Evolutionary conservation across 176 grass and related monocot species (phyloP).

Genomic region (Thalia dealbata): DNA sequence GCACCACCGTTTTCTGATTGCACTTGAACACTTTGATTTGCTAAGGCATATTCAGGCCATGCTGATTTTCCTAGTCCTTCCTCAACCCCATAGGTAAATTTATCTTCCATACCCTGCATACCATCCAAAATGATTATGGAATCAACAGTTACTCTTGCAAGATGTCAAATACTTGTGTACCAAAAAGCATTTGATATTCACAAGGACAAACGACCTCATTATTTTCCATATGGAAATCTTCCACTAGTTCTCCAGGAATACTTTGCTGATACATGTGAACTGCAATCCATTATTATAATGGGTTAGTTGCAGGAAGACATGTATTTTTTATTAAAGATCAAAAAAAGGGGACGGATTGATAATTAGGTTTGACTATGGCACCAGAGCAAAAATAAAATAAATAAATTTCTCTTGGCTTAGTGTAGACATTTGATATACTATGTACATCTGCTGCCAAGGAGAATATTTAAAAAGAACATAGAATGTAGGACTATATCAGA

Average conservation of each 20-base stretch:
- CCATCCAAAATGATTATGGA: conserved; percentile 40
- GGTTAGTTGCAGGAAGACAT: background rate
- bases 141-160: conserved; percentile 25
- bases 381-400: background rate
- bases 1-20: conserved; percentile 32
- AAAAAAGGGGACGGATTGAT: too few relatives aligned
- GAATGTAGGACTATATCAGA: background rate
- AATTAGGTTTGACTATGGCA: background rate
- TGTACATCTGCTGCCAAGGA: background rate
- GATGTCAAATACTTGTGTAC: background rate
- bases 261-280: conserved; percentile 44
- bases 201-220: conserved; percentile 29
- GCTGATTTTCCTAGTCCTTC: conserved; percentile 31
- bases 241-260: conserved; percentile 43
- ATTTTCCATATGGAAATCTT: conserved; percentile 40
- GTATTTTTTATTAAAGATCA: too few relatives aligned
- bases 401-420: background rate
- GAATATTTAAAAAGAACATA: background rate
- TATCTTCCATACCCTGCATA: conserved; percentile 60
- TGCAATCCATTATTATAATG: conserved; percentile 22
- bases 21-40: conserved; percentile 52
- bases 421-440: background rate
- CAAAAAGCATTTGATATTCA: background rate
- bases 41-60: conserved; percentile 67
- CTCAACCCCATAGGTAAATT: conserved; percentile 46